phyloP scores from a whole-genome alignment of 345 rosid genomes.

The Melastoma malabathricum region DNA sequence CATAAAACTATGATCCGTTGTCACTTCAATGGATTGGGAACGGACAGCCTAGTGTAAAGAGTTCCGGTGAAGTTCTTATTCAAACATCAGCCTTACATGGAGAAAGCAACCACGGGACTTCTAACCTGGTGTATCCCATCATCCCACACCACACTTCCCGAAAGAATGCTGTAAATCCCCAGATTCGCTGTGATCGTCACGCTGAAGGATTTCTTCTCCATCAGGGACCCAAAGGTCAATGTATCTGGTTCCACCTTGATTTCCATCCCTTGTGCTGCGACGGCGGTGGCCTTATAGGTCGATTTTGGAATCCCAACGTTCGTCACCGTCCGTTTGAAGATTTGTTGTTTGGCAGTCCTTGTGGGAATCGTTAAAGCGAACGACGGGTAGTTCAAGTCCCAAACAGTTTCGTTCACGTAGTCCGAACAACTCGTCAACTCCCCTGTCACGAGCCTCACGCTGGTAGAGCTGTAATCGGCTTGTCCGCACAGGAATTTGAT shows the following conservation, averaged over 20 bases:
- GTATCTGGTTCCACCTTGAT: slow-evolving; percentile 10
- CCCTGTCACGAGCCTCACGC: slow-evolving; percentile 13
- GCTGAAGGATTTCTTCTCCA: slow-evolving; percentile 7
- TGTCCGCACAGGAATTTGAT: slow-evolving; percentile 28
- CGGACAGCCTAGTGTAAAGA: too few species aligned
- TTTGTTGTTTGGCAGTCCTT: not conserved
- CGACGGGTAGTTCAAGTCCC: slow-evolving; percentile 34
- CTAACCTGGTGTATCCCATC: slow-evolving; percentile 20
- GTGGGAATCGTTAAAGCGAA: slow-evolving; percentile 8
- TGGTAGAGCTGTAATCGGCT: slow-evolving; percentile 17
- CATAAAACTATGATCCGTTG: too few species aligned
- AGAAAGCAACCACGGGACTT: slow-evolving; percentile 18
- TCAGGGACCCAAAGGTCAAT: slow-evolving; percentile 12
- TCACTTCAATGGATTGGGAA: too few species aligned
- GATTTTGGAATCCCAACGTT: slow-evolving; percentile 20
- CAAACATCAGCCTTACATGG: too few species aligned
- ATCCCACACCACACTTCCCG: slow-evolving; percentile 20
- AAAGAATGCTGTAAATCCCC: slow-evolving; percentile 4
- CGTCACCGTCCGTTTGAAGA: slow-evolving; percentile 16
- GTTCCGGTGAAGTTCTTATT: too few species aligned
- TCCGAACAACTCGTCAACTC: slow-evolving; percentile 12
- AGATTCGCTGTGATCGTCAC: slow-evolving; percentile 11
- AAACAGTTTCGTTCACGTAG: slow-evolving; percentile 8
- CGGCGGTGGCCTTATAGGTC: slow-evolving; percentile 10
- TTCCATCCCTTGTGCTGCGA: slow-evolving; percentile 8